Conservation (phyloP, 768 basidiomycete species). For the Mycena metata region DNA sequence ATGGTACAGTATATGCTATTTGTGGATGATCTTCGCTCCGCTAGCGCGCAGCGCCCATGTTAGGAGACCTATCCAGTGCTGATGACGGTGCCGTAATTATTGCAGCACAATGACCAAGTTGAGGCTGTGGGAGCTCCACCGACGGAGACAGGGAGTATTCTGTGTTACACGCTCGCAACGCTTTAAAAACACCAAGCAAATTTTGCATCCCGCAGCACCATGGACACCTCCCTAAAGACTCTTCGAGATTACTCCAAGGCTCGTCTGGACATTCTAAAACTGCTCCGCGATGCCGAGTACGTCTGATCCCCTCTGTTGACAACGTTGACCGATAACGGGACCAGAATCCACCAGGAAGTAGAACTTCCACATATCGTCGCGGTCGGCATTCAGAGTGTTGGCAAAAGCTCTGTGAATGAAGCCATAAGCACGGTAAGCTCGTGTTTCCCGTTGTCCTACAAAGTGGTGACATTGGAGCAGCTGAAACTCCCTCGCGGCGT, state of each 20-base stretch:
- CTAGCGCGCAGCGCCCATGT: too few species aligned
- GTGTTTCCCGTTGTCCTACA: neutral
- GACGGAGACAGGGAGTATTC: neutral
- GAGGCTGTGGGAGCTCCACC: neutral
- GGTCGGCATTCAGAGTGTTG: conserved; percentile 22
- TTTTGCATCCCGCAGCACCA: conserved; percentile 9
- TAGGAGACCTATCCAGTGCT: too few species aligned
- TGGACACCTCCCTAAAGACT: conserved; percentile 6
- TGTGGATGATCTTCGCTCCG: too few species aligned
- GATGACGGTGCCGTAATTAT: conserved; percentile 4
- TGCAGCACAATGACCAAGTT: conserved; percentile 6
- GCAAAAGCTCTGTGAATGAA: conserved; percentile 24
- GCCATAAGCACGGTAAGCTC: conserved; percentile 25
- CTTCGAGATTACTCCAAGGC: conserved; percentile 29
- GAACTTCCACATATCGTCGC: conserved; percentile 22
- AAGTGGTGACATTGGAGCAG: conserved; percentile 4
- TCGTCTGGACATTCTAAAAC: conserved; percentile 22
- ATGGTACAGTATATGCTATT: too few species aligned
- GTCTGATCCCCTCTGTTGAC: neutral
- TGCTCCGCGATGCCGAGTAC: conserved; percentile 22
- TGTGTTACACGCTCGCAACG: conserved; percentile 8
- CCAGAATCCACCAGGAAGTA: conserved; percentile 24
- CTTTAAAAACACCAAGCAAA: neutral
- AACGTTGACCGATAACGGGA: neutral
- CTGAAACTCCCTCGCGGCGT: conserved; percentile 24